Evolutionary conservation across 2,329 filamentous ascomycete species (phyloP).

Genomic region (Penicillium oxalicum): DNA sequence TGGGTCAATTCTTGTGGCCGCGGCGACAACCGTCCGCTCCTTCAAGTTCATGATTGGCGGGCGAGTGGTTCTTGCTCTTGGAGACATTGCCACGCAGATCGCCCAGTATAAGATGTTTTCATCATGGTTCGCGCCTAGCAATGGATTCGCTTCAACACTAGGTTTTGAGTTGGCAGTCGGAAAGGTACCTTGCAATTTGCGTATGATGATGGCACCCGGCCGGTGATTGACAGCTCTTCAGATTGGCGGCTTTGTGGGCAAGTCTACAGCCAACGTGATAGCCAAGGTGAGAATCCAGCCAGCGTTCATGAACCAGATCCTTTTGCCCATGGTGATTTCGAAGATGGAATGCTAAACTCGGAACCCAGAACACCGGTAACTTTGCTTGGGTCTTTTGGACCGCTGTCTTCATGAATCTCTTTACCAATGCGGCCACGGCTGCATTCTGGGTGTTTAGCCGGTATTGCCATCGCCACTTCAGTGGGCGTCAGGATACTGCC

Average conservation of each 20-base stretch:
- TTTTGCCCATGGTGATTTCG: too few relatives aligned
- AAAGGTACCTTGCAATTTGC: constrained; percentile 31
- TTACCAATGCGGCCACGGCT: constrained; percentile 52
- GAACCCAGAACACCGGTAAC: constrained; percentile 46
- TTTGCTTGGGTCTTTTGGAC: constrained; percentile 60
- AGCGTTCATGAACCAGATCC: too few relatives aligned
- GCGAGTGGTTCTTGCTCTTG: constrained; percentile 50
- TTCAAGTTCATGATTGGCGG: constrained; percentile 58
- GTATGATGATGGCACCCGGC: too few relatives aligned
- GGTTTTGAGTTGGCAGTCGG: constrained; percentile 56
- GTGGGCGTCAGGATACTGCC: constrained; percentile 47
- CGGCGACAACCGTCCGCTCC: constrained; percentile 50
- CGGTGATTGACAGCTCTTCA: neutral
- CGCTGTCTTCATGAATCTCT: constrained; percentile 60
- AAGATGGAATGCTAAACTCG: too few relatives aligned
- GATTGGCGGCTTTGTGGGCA: constrained; percentile 56
- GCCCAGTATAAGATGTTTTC: constrained; percentile 62
- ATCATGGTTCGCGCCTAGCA: constrained; percentile 57
- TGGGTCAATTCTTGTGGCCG: constrained; percentile 55
- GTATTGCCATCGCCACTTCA: constrained; percentile 46
- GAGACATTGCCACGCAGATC: constrained; percentile 59
- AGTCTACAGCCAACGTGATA: constrained; percentile 56
- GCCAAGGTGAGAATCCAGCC: constrained; percentile 31
- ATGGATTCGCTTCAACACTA: constrained; percentile 57
- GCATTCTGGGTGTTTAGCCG: constrained; percentile 53